phyloP scores from a whole-genome alignment of 805 yeast species.

The Brettanomyces sp. region DNA sequence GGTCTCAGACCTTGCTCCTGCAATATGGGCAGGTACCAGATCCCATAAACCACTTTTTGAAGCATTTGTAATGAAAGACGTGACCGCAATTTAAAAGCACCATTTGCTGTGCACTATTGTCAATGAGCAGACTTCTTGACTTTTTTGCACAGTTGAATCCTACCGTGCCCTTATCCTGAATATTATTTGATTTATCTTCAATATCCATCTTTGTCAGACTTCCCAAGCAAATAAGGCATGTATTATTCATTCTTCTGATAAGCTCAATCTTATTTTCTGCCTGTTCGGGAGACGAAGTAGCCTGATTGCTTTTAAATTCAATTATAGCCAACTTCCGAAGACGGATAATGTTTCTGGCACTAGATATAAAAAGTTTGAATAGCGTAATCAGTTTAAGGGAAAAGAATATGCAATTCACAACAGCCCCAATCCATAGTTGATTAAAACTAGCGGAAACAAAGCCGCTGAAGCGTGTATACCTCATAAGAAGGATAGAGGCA shows the following conservation, averaged over 20 bases:
- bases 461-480: conserved; percentile 2
- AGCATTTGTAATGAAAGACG: conserved; percentile 11
- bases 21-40: conserved; percentile 13
- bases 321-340: conserved; percentile 10
- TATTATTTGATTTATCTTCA: not conserved
- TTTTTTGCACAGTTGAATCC: not conserved
- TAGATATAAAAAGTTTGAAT: conserved; percentile 7
- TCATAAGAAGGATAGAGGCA: not conserved
- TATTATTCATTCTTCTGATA: conserved; percentile 5
- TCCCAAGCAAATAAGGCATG: conserved; percentile 13
- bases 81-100: conserved; percentile 10
- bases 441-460: conserved; percentile 3
- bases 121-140: not conserved
- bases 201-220: conserved; percentile 1
- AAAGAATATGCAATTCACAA: conserved; percentile 9
- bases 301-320: conserved; percentile 1
- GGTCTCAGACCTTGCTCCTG: conserved; percentile 1
- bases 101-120: not conserved
- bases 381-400: conserved; percentile 9
- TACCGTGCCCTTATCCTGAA: too few species aligned
- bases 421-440: conserved; percentile 7
- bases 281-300: not conserved
- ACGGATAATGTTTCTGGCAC: conserved; percentile 9
- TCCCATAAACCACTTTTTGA: conserved; percentile 11
- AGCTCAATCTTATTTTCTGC: conserved; percentile 1